Percentiles rank a stretch among this genome's conserved stretches.
Evolutionary conservation across 441 rosid species (phyloP).

Genomic region (Syzygium malaccense): DNA sequence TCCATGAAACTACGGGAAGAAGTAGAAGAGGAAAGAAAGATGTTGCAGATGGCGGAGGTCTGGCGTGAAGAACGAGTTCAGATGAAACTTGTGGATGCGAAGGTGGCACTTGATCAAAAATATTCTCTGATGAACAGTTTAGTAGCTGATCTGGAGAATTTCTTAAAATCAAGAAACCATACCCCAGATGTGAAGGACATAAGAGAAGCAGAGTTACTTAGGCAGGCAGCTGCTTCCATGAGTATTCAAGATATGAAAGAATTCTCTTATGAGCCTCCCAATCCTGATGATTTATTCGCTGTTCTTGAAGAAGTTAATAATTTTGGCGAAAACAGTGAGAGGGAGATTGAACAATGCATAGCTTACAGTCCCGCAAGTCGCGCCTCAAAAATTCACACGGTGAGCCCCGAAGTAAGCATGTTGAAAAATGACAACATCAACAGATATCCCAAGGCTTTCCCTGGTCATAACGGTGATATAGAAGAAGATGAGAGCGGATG

Average conservation of each 20-base stretch:
- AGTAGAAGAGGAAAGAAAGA: slow-evolving; percentile 56
- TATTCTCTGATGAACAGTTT: slow-evolving; percentile 43
- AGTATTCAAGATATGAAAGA: slow-evolving; percentile 25
- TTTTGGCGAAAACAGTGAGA: slow-evolving; percentile 46
- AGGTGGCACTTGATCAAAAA: slow-evolving; percentile 49
- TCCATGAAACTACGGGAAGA: slow-evolving; percentile 25
- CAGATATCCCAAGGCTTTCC: slow-evolving; percentile 32
- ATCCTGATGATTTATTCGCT: slow-evolving; percentile 70
- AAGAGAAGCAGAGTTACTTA: slow-evolving; percentile 54
- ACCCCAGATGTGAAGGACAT: slow-evolving; percentile 28
- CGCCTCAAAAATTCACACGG: slow-evolving; percentile 41
- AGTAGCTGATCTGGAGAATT: slow-evolving; percentile 39
- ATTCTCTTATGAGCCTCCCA: slow-evolving; percentile 44
- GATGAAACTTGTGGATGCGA: slow-evolving; percentile 61
- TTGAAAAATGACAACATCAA: slow-evolving; percentile 21
- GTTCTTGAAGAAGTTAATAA: slow-evolving; percentile 54
- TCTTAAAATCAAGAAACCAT: slow-evolving; percentile 24
- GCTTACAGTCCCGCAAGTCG: slow-evolving; percentile 52
- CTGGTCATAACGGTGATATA: slow-evolving; percentile 35
- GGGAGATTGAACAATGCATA: slow-evolving; percentile 51
- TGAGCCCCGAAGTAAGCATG: slow-evolving; percentile 37
- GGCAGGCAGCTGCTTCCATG: slow-evolving; percentile 33
- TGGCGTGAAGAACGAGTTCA: slow-evolving; percentile 81
- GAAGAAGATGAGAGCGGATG: slow-evolving; percentile 94
- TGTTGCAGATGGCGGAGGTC: slow-evolving; percentile 55